Evolutionary conservation across 345 rosid species (phyloP), one percentile per base, ranked within the genome.

Genomic region (Citrus inodora): DNA sequence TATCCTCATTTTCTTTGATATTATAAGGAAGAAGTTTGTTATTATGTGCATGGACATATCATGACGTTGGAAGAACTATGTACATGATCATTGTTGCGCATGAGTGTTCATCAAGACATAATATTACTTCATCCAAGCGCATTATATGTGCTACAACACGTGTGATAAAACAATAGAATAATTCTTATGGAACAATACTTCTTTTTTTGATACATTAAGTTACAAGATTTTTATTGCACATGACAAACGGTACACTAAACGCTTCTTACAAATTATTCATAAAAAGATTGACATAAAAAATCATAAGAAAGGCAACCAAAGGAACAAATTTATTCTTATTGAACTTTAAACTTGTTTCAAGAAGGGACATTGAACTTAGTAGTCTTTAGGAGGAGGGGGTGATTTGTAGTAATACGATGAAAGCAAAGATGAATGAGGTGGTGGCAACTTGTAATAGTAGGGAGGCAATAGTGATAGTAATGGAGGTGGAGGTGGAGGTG

Each of bases 401-500:
- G 77, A 65, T 10, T 21, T 71, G 22, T 78, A 71, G 1, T 19
- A 2, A 7, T 78, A 71, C 0, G 76, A 63, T 1, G 70, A 62
- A 19, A 62, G 62, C 1, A 30, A 70, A 2, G 59, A 32, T 21
- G 22, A 8, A 6, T 63, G 67, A 3, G 81, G 81, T 19, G 81
- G 77, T 0, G 77, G 72, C 0, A n/a, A 76, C 16, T 13, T 62
- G 7, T 17, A 53, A 0, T 17, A 53, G 22, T 53, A 53, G 0
- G 58, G 66, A 19, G 67, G 38, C 13, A 37, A 37, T 10, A 28
- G 17, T 14, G 58, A 17, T 0, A 17, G 22, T 30, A 66, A 56
- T 6, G 19, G 2, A 19, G 70, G n/a, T n/a, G n/a, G n/a, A n/a
- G n/a, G 76, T 0, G 80, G 78, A 1, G 85, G 82, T 0, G 60